These are phyloP conservation scores for Saccharum hybrid DNA, from an alignment of 202 grass and related monocot species.

Conservation along the genomic window DNA sequence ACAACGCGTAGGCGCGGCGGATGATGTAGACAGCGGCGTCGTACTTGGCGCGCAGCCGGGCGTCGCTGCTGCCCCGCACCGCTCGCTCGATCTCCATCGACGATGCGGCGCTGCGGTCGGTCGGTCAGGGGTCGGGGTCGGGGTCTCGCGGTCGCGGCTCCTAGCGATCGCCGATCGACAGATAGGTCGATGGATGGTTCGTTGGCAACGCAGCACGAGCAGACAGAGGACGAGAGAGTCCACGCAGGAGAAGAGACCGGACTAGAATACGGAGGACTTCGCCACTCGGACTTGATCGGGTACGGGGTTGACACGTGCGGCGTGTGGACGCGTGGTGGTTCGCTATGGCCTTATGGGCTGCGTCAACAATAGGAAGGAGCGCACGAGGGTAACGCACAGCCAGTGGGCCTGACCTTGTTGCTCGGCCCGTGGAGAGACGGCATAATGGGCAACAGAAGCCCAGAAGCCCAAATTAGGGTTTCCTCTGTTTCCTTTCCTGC, in stretches of 20 bases:
- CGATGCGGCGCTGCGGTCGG: not conserved
- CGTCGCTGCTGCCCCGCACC: slow-evolving; percentile 52
- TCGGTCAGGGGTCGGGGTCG: too few relatives aligned
- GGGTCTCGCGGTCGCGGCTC: not conserved
- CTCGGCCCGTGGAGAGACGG: not conserved
- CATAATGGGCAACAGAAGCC: not conserved
- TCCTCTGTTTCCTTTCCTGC: not conserved
- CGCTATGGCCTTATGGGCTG: too few relatives aligned
- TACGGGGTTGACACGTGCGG: too few relatives aligned
- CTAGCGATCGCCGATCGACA: not conserved
- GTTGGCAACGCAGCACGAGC: too few relatives aligned
- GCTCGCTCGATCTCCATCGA: slow-evolving; percentile 71
- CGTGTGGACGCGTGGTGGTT: too few relatives aligned
- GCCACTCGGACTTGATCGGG: too few relatives aligned
- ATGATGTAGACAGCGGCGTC: slow-evolving; percentile 59
- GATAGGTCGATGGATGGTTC: too few relatives aligned
- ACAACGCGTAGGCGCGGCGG: slow-evolving; percentile 69
- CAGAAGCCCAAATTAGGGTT: slow-evolving; percentile 19
- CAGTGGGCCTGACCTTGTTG: not conserved
- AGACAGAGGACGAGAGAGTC: too few relatives aligned
- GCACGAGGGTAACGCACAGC: not conserved
- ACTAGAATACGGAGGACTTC: too few relatives aligned
- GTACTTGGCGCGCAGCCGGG: slow-evolving; percentile 66
- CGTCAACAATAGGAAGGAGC: not conserved
- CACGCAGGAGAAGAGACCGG: too few relatives aligned